Base-by-base conservation (phyloP, 108 stramenopile genomes). In the Nitzschia putrida region DNA sequence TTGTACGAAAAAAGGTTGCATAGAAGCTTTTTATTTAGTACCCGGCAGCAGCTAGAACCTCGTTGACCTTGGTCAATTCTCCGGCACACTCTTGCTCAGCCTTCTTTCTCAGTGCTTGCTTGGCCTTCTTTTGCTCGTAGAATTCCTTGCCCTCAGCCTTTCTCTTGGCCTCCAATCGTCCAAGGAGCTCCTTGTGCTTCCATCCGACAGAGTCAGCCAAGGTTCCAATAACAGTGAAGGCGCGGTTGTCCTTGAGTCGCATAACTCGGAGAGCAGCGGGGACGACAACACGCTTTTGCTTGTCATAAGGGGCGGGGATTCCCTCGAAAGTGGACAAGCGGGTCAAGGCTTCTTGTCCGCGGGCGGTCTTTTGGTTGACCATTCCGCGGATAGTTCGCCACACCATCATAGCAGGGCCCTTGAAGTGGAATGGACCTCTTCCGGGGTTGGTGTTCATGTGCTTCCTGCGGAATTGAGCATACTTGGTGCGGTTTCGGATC, bases 311-410 rank as follows among this genome's bases (percentile, higher is more conserved):
- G 60, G 89, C 90, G 41, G 99, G 99, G 71, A 99, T 93, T 71
- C 99, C 99, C 80, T 99, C 99, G 73, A 98, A 99, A 60, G 91
- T 91, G 64, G 93, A 90, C n/a, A 99, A 84, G 69, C 97, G 93
- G 55, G 72, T 76, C 57, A 99, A 77, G 12, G 99, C 99, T 14
- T 83, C 92, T 63, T 92, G 87, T 56, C 99, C 99, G 41, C 99
- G 91, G 45, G 82, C 81, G 22, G 97, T 94, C 95, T 98, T 99
- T 74, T 98, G 98, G 56, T 97, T 92, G 49, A 98, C 75, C 99
- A 99, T 99, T 68, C 99, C 99, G 45, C 99, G 97, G 71, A 99
- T 90, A 55, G 97, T 98, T 52, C 99, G 85, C 97, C 96, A 99
- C 53, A 99, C 90, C 85, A 98, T 98, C 25, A 89, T 72, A 52